Conservation (phyloP, 495 filamentous ascomycete genomes). For the Thozetella sp. region DNA sequence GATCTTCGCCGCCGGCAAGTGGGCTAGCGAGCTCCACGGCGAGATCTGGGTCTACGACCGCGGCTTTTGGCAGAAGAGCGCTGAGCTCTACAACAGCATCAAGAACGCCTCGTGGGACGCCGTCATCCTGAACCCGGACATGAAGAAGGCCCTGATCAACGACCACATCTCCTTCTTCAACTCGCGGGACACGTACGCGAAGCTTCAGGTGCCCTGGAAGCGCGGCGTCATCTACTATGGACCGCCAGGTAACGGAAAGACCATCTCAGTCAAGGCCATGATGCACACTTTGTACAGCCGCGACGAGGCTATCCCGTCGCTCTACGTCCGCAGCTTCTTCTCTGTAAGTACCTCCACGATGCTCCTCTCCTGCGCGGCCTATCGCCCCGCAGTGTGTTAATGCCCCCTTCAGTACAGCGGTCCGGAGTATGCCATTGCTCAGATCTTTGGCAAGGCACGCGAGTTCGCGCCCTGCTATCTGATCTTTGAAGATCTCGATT, state of each 20-base stretch:
- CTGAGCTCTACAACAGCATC: conserved; percentile 58
- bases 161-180: conserved; percentile 66
- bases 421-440: conserved; percentile 42
- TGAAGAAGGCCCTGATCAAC: conserved; percentile 60
- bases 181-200: conserved; percentile 48
- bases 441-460: conserved; percentile 53
- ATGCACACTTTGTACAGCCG: conserved; percentile 57
- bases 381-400: conserved; percentile 40
- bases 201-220: conserved; percentile 59
- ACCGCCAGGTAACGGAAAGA: conserved; percentile 68
- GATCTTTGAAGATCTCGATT: conserved; percentile 71
- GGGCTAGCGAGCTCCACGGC: conserved; percentile 52
- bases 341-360: conserved; percentile 24
- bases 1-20: conserved; percentile 50
- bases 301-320: conserved; percentile 27
- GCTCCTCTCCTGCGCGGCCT: conserved; percentile 16
- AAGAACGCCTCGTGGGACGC: conserved; percentile 60
- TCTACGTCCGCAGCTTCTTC: conserved; percentile 35
- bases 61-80: conserved; percentile 60
- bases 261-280: conserved; percentile 68
- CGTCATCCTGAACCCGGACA: conserved; percentile 64
- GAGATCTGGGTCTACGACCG: conserved; percentile 68
- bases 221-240: conserved; percentile 60
- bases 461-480: conserved; percentile 52
- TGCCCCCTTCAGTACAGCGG: conserved; percentile 34